phyloP scores from a whole-genome alignment of 2,329 filamentous ascomycete species.

The Colletotrichum liriopes region DNA sequence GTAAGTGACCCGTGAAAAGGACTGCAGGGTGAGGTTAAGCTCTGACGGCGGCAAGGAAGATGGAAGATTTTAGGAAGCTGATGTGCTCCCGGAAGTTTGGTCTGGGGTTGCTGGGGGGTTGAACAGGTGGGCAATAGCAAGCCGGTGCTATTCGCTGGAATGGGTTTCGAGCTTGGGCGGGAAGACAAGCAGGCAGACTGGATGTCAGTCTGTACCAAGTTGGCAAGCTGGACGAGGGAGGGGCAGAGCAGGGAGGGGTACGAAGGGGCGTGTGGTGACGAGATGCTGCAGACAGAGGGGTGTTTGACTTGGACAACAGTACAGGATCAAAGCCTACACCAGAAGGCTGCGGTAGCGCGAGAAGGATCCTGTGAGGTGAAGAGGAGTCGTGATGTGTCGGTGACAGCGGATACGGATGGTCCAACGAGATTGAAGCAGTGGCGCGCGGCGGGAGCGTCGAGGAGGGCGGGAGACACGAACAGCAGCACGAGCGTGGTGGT shows the following conservation, averaged over 20 bases:
- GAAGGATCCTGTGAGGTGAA: conserved; percentile 41
- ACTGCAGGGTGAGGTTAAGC: conserved; percentile 41
- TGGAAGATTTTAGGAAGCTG: conserved; percentile 30
- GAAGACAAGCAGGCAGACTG: conserved; percentile 36
- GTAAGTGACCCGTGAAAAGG: conserved; percentile 36
- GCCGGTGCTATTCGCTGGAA: conserved; percentile 34
- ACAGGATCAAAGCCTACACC: conserved; percentile 21
- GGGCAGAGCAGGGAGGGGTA: conserved; percentile 37
- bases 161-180: conserved; percentile 34
- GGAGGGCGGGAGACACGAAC: conserved; percentile 36
- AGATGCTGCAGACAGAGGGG: conserved; percentile 18
- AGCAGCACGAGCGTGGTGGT: conserved; percentile 33
- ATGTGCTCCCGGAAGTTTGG: conserved; percentile 40
- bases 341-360: conserved; percentile 39
- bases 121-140: conserved; percentile 40
- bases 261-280: conserved; percentile 34
- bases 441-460: conserved; percentile 41
- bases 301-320: background rate
- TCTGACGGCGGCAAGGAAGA: conserved; percentile 43
- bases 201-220: conserved; percentile 29
- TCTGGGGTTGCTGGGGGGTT: conserved; percentile 43
- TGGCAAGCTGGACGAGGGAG: conserved; percentile 34
- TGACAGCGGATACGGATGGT: conserved; percentile 34
- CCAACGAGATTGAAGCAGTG: conserved; percentile 42
- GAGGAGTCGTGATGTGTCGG: conserved; percentile 41